phyloP scores from a whole-genome alignment of 495 filamentous ascomycete genomes.

The Aspergillus panamensis region DNA sequence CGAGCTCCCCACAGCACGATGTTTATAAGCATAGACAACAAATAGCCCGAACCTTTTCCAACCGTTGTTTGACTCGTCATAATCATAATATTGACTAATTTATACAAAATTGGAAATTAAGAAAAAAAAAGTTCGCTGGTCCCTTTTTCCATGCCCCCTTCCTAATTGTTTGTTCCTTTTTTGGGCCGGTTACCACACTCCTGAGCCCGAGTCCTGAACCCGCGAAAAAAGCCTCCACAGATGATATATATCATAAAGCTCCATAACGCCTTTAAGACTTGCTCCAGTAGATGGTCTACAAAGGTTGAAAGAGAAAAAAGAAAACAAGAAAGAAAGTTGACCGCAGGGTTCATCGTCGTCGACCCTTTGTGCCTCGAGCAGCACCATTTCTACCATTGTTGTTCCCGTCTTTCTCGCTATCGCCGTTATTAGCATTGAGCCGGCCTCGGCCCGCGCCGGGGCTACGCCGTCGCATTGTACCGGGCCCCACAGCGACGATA shows the following conservation, averaged over 20 bases:
- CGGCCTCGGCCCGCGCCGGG: slow-evolving; percentile 52
- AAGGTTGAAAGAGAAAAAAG: slow-evolving; percentile 1
- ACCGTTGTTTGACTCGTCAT: not conserved
- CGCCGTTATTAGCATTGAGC: slow-evolving; percentile 31
- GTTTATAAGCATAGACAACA: not conserved
- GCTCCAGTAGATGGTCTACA: slow-evolving; percentile 9
- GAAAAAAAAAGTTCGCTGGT: not conserved
- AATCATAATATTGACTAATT: not conserved
- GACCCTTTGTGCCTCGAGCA: slow-evolving; percentile 21
- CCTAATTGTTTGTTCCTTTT: no score
- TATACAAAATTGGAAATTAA: not conserved
- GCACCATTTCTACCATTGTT: slow-evolving; percentile 28
- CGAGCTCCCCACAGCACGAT: not conserved
- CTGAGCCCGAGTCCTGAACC: not conserved
- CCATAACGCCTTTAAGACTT: slow-evolving; percentile 9
- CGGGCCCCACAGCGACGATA: slow-evolving; percentile 76
- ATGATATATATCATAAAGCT: not conserved
- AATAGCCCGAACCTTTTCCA: not conserved
- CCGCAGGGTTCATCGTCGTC: slow-evolving; percentile 16
- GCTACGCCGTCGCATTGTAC: slow-evolving; percentile 76
- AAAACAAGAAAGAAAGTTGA: slow-evolving; percentile 1
- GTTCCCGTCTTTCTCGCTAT: slow-evolving; percentile 38
- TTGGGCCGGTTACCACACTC: no score
- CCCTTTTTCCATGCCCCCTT: no score
- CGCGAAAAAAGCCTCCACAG: not conserved